Percentiles rank a stretch among this genome's conserved stretches.
Evolutionary conservation across 2,329 filamentous ascomycete species (phyloP).

Genomic region (Basipetospora chlamydospora): DNA sequence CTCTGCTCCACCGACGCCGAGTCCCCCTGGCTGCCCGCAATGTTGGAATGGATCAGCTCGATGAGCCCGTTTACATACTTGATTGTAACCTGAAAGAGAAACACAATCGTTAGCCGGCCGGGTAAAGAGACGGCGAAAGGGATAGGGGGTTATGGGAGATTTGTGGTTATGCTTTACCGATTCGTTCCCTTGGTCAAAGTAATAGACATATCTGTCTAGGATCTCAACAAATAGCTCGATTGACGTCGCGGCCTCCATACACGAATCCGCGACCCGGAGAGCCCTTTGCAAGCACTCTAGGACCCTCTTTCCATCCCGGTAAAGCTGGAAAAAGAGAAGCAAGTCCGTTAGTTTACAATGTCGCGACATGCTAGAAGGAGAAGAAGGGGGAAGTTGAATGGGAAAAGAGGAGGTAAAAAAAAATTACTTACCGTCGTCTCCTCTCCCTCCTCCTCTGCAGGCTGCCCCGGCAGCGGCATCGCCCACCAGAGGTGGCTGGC

Average conservation of each 20-base stretch:
- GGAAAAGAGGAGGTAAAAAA: too few species aligned
- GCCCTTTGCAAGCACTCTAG: conserved; percentile 92
- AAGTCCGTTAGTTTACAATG: conserved; percentile 10
- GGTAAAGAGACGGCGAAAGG: too few species aligned
- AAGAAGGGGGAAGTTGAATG: too few species aligned
- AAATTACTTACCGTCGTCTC: conserved; percentile 33
- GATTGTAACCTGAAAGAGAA: conserved; percentile 52
- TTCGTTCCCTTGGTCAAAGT: conserved; percentile 98
- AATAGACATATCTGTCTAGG: conserved; percentile 95
- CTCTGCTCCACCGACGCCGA: conserved; percentile 75
- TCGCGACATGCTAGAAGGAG: too few species aligned
- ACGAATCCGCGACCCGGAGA: conserved; percentile 89
- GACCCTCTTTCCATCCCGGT: conserved; percentile 93
- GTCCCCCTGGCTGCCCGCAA: conserved; percentile 71
- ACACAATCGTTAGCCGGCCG: background rate
- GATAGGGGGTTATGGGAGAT: too few species aligned
- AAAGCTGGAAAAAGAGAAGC: conserved; percentile 44
- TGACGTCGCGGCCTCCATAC: conserved; percentile 95
- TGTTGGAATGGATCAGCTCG: conserved; percentile 93
- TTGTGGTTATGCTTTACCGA: too few species aligned
- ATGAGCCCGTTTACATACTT: conserved; percentile 98
- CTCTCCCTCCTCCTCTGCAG: conserved; percentile 67
- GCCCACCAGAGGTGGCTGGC: conserved; percentile 98
- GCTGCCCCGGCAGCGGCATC: conserved; percentile 61
- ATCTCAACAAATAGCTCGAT: conserved; percentile 99